Evolutionary conservation across 2,329 filamentous ascomycete species (phyloP).

Genomic region (Dothideomycetidae sp.): DNA sequence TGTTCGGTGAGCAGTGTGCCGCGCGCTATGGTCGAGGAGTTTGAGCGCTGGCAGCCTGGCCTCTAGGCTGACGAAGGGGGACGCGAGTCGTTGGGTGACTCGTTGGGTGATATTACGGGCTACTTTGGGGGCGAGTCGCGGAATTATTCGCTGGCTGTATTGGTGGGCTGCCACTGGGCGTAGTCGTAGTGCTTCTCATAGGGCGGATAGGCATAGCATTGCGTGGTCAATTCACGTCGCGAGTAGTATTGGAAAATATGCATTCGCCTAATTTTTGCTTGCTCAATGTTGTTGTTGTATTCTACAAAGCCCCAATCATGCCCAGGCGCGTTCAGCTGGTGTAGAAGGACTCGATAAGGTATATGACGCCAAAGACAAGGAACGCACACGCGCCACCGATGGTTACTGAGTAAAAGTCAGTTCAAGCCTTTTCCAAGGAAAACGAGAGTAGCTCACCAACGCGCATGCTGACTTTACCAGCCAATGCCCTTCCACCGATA

Average conservation of each 20-base stretch:
- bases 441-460: constrained; percentile 57
- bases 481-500: constrained; percentile 80
- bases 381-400: constrained; percentile 84
- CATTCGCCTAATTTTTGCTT: no score
- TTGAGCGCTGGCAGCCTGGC: neutral
- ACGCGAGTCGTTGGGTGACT: constrained; percentile 75
- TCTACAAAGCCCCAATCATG: no score
- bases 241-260: no score
- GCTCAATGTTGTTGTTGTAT: no score
- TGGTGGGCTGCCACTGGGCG: no score
- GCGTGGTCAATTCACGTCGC: no score
- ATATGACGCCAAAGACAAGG: constrained; percentile 81
- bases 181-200: no score
- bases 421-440: neutral
- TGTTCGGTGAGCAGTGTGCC: constrained; percentile 9
- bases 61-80: constrained; percentile 12
- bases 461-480: constrained; percentile 84
- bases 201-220: no score
- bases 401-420: constrained; percentile 51
- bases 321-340: constrained; percentile 11
- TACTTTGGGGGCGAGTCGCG: no score
- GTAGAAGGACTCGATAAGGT: constrained; percentile 51
- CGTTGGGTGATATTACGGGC: no score
- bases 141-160: no score
- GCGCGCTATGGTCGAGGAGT: neutral